phyloP scores from a whole-genome alignment of 2,329 filamentous ascomycete species.

The Paecilomyces variotii region DNA sequence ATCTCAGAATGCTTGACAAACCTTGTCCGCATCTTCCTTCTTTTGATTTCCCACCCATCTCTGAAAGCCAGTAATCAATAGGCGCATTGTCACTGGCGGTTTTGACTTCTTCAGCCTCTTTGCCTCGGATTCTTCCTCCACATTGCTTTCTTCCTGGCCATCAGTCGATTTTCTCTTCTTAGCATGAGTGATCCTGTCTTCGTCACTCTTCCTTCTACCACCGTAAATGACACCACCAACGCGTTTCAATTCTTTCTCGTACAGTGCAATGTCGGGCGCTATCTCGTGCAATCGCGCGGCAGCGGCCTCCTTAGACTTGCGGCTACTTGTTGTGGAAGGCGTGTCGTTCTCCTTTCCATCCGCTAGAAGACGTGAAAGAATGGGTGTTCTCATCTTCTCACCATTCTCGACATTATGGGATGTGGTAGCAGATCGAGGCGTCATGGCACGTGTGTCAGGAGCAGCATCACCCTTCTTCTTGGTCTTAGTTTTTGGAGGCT shows the following conservation, averaged over 20 bases:
- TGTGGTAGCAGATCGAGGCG: slow-evolving; percentile 20
- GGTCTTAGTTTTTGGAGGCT: slow-evolving; percentile 13
- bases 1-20: slow-evolving; percentile 37
- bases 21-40: slow-evolving; percentile 73
- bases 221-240: slow-evolving; percentile 58
- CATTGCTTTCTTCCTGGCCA: slow-evolving; percentile 39
- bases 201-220: slow-evolving; percentile 40
- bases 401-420: slow-evolving; percentile 20
- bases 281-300: slow-evolving; percentile 66
- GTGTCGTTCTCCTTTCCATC: slow-evolving; percentile 76
- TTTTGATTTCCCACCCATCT: slow-evolving; percentile 67
- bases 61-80: slow-evolving; percentile 78
- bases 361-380: slow-evolving; percentile 43
- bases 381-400: slow-evolving; percentile 44
- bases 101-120: slow-evolving; percentile 57
- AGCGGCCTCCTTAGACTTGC: slow-evolving; percentile 83
- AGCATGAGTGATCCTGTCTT: slow-evolving; percentile 24
- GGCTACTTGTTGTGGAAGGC: slow-evolving; percentile 65
- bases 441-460: slow-evolving; percentile 13
- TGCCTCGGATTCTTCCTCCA: slow-evolving; percentile 43
- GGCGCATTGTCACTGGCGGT: slow-evolving; percentile 61
- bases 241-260: slow-evolving; percentile 89
- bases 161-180: slow-evolving; percentile 40
- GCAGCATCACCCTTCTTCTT: slow-evolving; percentile 11
- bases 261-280: slow-evolving; percentile 78